phyloP scores from a whole-genome alignment of 768 basidiomycete species.

The Phanerochaete sordida region DNA sequence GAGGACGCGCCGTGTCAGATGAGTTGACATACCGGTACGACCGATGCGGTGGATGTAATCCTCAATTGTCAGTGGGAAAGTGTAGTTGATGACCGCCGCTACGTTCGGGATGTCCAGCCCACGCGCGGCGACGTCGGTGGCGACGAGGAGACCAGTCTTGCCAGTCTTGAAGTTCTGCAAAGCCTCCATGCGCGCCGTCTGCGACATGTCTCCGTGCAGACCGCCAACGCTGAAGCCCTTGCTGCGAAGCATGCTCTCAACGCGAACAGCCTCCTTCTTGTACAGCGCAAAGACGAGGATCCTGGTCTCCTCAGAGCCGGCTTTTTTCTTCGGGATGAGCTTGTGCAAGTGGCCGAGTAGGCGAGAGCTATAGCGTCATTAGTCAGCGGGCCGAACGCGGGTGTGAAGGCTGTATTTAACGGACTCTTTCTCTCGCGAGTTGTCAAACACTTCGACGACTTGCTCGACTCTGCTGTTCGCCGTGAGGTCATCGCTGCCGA shows the following conservation, averaged over 20 bases:
- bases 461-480: slow-evolving; percentile 96
- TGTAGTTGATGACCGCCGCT: slow-evolving; percentile 91
- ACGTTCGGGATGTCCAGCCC: slow-evolving; percentile 98
- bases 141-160: slow-evolving; percentile 77
- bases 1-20: neutral
- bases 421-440: slow-evolving; percentile 82
- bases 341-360: slow-evolving; percentile 53
- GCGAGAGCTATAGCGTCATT: slow-evolving; percentile 43
- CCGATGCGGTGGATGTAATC: slow-evolving; percentile 91
- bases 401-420: slow-evolving; percentile 24
- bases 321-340: slow-evolving; percentile 59
- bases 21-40: slow-evolving; percentile 57
- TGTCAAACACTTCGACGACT: slow-evolving; percentile 87
- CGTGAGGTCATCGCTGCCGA: slow-evolving; percentile 91
- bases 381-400: neutral
- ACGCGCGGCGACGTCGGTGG: slow-evolving; percentile 96
- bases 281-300: slow-evolving; percentile 94
- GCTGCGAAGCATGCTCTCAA: slow-evolving; percentile 72
- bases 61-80: slow-evolving; percentile 96
- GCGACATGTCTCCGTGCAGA: slow-evolving; percentile 89
- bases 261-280: slow-evolving; percentile 94
- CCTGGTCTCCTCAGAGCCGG: slow-evolving; percentile 53
- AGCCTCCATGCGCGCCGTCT: slow-evolving; percentile 78
- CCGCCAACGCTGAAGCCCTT: slow-evolving; percentile 78
- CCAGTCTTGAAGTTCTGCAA: slow-evolving; percentile 87